Base-by-base conservation (phyloP, 208 protist genomes). In the Trypanosoma avium region DNA sequence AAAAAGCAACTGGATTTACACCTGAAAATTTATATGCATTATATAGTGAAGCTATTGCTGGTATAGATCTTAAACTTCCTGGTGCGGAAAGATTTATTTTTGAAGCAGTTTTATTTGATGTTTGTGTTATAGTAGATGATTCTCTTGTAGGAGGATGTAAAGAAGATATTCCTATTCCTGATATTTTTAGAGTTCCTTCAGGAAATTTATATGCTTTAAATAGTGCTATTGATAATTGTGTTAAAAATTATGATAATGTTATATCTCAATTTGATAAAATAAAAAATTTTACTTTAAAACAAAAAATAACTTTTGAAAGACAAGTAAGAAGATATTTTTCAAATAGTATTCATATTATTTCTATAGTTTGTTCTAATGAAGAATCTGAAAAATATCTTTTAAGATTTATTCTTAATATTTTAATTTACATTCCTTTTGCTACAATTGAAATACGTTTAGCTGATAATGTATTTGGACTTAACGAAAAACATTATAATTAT, bases 291-390 rank as follows among this genome's bases (percentile, higher is more conserved):
- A 47, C 48, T 22, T 42, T 65, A n/a, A 4, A 48, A 13, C 61
- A 75, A 47, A 49, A 57, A 58, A 42, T 9, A 15, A 66, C 29
- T 21, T 75, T 75, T 61, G 30, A 58, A 29, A 27, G 61, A 53
- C 70, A 75, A 38, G 62, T 75, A n/a, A 36, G 70, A 54, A 52
- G 47, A 4, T 75, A 75, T 45, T 75, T 75, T 63, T 67, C 56
- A 13, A 67, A 75, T 45, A 75, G 61, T 67, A 62, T 75, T 50
- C 62, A 75, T 54, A 19, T 75, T 48, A 32, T 64, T 4, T 60
- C 70, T 40, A 46, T 62, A 17, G 54, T 69, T 6, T 62, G 53
- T 49, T 57, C 42, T 13, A 22, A 54, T 6, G 45, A 36, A 36
- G 47, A 71, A 27, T 43, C 49, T 12, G 27, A 71, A 2, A 15